Evolutionary conservation across 208 protist genomes (phyloP), one percentile per base, ranked within the genome.

Genomic region (Acanthamoeba castellanii): DNA sequence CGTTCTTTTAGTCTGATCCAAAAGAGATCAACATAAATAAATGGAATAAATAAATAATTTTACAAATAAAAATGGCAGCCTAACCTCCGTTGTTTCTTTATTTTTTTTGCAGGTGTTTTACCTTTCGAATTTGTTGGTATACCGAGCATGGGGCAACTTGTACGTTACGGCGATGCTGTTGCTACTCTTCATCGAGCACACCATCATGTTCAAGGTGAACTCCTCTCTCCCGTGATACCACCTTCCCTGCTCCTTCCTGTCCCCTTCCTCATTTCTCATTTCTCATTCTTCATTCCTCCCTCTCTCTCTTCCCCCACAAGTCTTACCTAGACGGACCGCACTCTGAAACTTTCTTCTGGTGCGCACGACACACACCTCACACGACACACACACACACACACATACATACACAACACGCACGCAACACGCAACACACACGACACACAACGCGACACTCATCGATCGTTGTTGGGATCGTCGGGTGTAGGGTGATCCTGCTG

Each of bases 341-440:
- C 34, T 81, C 72, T 16, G 72, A 81, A 14, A 14, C 72, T 11
- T 81, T 30, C 72, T 81, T 81, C 72, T 81, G 72, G 72, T 81
- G 2, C 42, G 72, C 18, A n/a, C 47, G 11, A 14, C 47, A 52
- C 47, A 52, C 47, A 52, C 47, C 47, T 14, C 47, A 70, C 64
- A 70, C 64, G 14, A 18, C 64, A 9, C n/a, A 9, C 4, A 70
- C 14, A 34, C n/a, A 32, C 20, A 34, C n/a, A 6, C n/a, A 32
- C 64, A 70, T 25, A n/a, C n/a, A n/a, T n/a, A n/a, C n/a, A n/a
- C n/a, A n/a, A n/a, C n/a, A n/a, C n/a, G n/a, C n/a, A n/a, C n/a
- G n/a, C n/a, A n/a, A n/a, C n/a, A n/a, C n/a, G n/a, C n/a, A n/a
- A n/a, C n/a, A n/a, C n/a, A n/a, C n/a, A n/a, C n/a, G n/a, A n/a